Evolutionary conservation across 2,329 filamentous ascomycete species (phyloP).

Genomic region (Blastomyces gilchristii): DNA sequence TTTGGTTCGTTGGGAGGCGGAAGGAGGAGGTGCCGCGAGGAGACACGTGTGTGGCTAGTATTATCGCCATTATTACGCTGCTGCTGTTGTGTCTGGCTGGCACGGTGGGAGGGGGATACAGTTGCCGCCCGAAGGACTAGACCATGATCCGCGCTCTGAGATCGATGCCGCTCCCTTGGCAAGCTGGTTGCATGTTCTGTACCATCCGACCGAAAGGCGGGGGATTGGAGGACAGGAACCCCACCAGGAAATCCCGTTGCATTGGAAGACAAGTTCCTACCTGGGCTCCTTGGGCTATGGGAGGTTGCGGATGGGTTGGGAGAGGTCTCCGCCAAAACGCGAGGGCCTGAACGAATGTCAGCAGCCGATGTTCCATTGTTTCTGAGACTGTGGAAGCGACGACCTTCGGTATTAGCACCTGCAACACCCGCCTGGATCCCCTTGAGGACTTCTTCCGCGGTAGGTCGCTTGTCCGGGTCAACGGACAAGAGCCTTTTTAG

Average conservation of each 20-base stretch:
- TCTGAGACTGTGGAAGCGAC: constrained; percentile 31
- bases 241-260: neutral
- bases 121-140: constrained; percentile 12
- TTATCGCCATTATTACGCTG: constrained; percentile 13
- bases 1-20: constrained; percentile 32
- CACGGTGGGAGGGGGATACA: constrained; percentile 24
- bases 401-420: constrained; percentile 33
- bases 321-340: constrained; percentile 34
- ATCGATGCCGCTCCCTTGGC: constrained; percentile 1
- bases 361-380: constrained; percentile 17
- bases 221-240: constrained; percentile 4
- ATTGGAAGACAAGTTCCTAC: constrained; percentile 12
- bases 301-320: constrained; percentile 17
- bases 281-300: constrained; percentile 15
- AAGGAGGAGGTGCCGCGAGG: constrained; percentile 29
- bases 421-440: constrained; percentile 52
- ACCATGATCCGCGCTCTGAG: constrained; percentile 5
- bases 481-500: constrained; percentile 71
- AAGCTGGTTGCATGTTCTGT: neutral
- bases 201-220: constrained; percentile 4
- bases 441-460: constrained; percentile 71
- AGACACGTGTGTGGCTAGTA: neutral
- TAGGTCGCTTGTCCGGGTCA: constrained; percentile 65
- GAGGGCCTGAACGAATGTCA: constrained; percentile 25
- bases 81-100: constrained; percentile 13